phyloP scores from a whole-genome alignment of 1,139 yeast species.

The Casaregolazyma suthepensis region DNA sequence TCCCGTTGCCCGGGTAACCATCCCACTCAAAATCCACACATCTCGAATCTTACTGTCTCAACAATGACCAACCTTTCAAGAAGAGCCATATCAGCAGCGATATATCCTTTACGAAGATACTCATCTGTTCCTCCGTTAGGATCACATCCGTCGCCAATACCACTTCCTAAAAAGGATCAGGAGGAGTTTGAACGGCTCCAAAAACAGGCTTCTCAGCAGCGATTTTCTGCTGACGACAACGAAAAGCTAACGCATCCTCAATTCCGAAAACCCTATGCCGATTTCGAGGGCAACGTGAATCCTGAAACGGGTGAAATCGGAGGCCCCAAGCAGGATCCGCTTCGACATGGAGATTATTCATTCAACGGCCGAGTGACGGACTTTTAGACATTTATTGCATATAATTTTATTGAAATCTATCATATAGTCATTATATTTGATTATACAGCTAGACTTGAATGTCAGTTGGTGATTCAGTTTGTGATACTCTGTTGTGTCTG shows the following conservation, averaged over 20 bases:
- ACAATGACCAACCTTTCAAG: background rate
- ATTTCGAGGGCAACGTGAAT: constrained; percentile 90
- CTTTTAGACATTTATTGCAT: constrained; percentile 42
- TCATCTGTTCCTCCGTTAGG: constrained; percentile 13
- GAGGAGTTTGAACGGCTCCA: constrained; percentile 87
- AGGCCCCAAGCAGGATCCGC: constrained; percentile 98
- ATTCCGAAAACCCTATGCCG: constrained; percentile 75
- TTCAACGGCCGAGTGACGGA: constrained; percentile 96
- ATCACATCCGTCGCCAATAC: constrained; percentile 70
- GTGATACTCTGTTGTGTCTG: background rate
- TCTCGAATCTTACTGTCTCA: background rate
- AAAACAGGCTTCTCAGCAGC: constrained; percentile 71
- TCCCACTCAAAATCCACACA: background rate
- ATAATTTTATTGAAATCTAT: background rate
- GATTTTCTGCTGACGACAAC: constrained; percentile 65
- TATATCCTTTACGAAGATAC: background rate
- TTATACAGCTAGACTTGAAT: background rate
- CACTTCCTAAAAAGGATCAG: constrained; percentile 78
- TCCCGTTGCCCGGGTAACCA: background rate
- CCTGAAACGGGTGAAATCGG: constrained; percentile 94
- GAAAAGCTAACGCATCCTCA: constrained; percentile 64
- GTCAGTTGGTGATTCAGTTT: background rate
- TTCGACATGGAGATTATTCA: constrained; percentile 89
- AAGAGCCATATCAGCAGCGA: background rate
- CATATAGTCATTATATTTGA: background rate